Base-by-base conservation (phyloP, 1,284 basidiomycete species). In the Gomphus bonarii region DNA sequence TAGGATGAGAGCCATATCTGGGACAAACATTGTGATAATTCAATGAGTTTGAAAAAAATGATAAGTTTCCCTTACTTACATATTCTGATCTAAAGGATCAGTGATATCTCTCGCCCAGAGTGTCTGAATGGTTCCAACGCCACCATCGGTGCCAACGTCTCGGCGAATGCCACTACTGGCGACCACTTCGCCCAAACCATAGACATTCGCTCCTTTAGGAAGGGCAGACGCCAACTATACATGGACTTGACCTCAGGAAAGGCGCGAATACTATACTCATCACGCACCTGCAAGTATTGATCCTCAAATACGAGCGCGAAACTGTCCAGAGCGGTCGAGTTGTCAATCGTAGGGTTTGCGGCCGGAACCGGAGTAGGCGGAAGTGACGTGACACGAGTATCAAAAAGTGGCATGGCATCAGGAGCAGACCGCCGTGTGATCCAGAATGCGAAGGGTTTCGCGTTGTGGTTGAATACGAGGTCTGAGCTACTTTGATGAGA, bases 271-370 rank as follows among this genome's bases (percentile, higher is more conserved):
- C 14, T 43, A 31, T 22, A 20, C 8, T 43, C 12, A n/a, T 50
- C 6, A 22, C 46, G 38, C 61, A 77, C 69, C 70, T 81, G 78
- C 42, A 85, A 69, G 62, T 84, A 85, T 61, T 82, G 80, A 62
- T 90, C 81, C 65, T 90, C 87, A 63, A 91, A 88, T n/a, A 90
- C 77, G 3, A 88, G 73, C 6, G 79, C 76, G 61, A 85, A 83
- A 0, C 74, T 78, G 55, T 81, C 73, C 14, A 85, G 71, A 3
- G 74, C 73, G 1, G 79, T 81, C 12, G 71, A 74, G 33, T 73
- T 73, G 59, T 80, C 79, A 20, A 65, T 66, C 0, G 74, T 38
- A 61, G 70, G 72, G 25, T 78, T 71, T 20, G 49, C 49, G 5
- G 79, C 74, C 2, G 76, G 67, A 49, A 80, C 79, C 3, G 83